A percentile compares a stretch with the other conserved stretches of the same genome.
phyloP scores from a whole-genome alignment of 2,329 filamentous ascomycete species.

The Chaetomium sp. region DNA sequence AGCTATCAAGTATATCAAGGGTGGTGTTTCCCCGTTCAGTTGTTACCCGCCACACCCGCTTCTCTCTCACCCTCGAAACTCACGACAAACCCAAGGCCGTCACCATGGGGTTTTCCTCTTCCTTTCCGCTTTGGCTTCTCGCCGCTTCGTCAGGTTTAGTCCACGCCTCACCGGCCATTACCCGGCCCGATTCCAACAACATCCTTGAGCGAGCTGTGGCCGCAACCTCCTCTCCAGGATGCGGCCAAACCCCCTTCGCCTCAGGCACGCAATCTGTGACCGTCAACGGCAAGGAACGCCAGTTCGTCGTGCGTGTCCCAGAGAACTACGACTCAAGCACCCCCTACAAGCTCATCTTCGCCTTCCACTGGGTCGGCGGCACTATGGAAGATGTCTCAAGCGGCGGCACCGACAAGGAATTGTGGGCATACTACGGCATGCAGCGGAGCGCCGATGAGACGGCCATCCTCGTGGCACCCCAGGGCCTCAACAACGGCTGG shows the following conservation, averaged over 20 bases:
- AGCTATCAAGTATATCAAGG: neutral
- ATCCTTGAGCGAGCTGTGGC: neutral
- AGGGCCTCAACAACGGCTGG: constrained; percentile 38
- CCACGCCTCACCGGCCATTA: neutral
- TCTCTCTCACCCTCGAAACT: neutral
- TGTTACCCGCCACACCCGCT: neutral
- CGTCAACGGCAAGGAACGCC: constrained; percentile 33
- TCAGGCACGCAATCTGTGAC: constrained; percentile 22
- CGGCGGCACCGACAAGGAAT: constrained; percentile 31
- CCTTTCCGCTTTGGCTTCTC: neutral
- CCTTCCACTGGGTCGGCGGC: constrained; percentile 35
- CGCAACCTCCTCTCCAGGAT: neutral
- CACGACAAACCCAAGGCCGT: neutral
- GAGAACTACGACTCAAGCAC: constrained; percentile 33
- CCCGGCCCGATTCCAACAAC: neutral
- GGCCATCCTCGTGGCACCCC: constrained; percentile 38
- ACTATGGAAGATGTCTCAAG: constrained; percentile 32
- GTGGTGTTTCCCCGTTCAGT: neutral
- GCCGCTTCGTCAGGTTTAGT: neutral
- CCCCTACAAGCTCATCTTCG: constrained; percentile 37
- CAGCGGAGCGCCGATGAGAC: constrained; percentile 30
- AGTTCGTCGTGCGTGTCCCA: constrained; percentile 33
- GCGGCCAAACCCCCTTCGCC: neutral
- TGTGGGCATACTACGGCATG: constrained; percentile 28
- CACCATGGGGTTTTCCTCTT: neutral